Evolutionary conservation across 805 yeast genomes (phyloP), one percentile per base, ranked within the genome.

Genomic region (Wickerhamomyces pijperi): DNA sequence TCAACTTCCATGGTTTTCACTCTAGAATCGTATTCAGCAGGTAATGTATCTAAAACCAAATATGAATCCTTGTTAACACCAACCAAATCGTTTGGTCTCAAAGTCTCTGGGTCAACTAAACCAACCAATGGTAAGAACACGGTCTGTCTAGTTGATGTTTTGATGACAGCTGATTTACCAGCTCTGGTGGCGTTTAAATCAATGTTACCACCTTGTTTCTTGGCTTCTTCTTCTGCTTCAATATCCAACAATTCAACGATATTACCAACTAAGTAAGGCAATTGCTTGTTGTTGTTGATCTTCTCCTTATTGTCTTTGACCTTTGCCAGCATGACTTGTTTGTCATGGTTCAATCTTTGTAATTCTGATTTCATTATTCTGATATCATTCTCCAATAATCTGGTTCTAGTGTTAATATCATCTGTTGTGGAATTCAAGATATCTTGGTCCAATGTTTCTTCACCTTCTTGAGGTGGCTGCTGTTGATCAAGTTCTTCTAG

Each of bases 1-100:
- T 92, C 99, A 38, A 92, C 98, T 61, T 92, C 98, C 99, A 92
- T 85, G 12, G 97, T 97, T 65, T 92, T 92, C 38, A 92, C 99
- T 53, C 98, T 75, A 40, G 94, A 82, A 61, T 92, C 99, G 58
- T 92, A 92, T 63, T 92, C 98, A 3, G 96, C 87, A 11, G 98
- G 98, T 48, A 92, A 69, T 7, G 94, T 87, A 63, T 92, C 98
- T 51, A 92, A 70, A 39, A 92, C 82, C 49, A 92, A 71, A 57
- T 88, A 92, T 7, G 96, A 84, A 59, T 92, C 99, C 64, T 92
- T 92, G 61, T 92, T 92, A 40, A 92, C 98, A 53, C 99, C 98
- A 43, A 92, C 94, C 51, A 92, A 69, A 57, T 92, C 98, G 50
- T 94, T 94, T n/a, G 99, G 99, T 61, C 84, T 90, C 50, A 92